These are phyloP conservation scores for Karstenula rhodostoma DNA, from an alignment of 2,329 filamentous ascomycete species.

Conservation along the genomic window DNA sequence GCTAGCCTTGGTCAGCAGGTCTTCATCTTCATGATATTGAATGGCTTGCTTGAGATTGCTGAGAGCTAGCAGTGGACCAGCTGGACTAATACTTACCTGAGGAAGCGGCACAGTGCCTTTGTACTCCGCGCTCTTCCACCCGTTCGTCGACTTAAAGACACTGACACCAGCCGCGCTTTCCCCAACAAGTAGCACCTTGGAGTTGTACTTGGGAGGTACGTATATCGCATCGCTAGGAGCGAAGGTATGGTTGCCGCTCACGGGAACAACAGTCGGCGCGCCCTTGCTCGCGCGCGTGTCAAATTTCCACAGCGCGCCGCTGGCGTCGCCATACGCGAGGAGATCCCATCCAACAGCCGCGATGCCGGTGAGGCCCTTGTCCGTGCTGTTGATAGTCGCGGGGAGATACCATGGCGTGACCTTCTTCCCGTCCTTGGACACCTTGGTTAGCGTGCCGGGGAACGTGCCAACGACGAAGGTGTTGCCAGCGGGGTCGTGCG, in stretches of 20 bases:
- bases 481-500: constrained; percentile 26
- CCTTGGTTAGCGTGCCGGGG: constrained; percentile 22
- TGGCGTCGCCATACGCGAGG: constrained; percentile 22
- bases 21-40: too few relatives aligned
- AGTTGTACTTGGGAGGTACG: constrained; percentile 20
- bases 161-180: constrained; percentile 20
- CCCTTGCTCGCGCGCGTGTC: constrained; percentile 23
- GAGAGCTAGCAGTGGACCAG: neutral
- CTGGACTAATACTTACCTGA: constrained; percentile 1
- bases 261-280: constrained; percentile 13
- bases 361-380: constrained; percentile 26
- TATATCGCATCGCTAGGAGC: constrained; percentile 21
- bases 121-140: constrained; percentile 24
- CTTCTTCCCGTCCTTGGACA: constrained; percentile 19
- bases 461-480: constrained; percentile 29
- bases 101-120: constrained; percentile 14
- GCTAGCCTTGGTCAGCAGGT: neutral
- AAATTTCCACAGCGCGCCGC: constrained; percentile 20
- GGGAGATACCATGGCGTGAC: constrained; percentile 26
- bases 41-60: too few relatives aligned
- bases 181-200: constrained; percentile 25
- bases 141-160: constrained; percentile 21
- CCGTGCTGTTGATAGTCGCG: constrained; percentile 16
- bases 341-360: constrained; percentile 20
- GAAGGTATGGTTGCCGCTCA: constrained; percentile 20